A percentile compares a stretch with the other conserved stretches of the same genome.
phyloP scores from a whole-genome alignment of 495 filamentous ascomycete genomes.

The Oidiodendron maius region DNA sequence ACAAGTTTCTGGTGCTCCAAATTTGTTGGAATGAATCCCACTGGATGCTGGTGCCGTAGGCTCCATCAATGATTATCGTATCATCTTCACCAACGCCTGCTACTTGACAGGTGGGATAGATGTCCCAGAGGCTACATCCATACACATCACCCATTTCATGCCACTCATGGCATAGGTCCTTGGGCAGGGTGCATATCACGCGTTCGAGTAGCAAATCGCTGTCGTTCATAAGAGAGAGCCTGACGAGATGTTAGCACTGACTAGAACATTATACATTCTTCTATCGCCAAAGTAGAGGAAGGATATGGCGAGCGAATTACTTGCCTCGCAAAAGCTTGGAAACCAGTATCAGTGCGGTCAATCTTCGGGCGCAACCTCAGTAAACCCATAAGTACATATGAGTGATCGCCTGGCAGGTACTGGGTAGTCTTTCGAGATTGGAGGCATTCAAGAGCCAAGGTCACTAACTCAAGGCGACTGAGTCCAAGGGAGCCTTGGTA shows the following conservation, averaged over 20 bases:
- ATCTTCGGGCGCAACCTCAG: no score
- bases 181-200: slow-evolving; percentile 31
- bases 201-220: slow-evolving; percentile 38
- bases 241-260: no score
- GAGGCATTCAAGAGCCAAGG: slow-evolving; percentile 16
- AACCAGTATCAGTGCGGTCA: no score
- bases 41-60: slow-evolving; percentile 21
- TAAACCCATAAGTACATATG: no score
- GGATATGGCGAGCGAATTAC: no score
- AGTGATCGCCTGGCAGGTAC: no score
- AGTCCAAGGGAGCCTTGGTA: slow-evolving; percentile 31
- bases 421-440: neutral
- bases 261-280: no score
- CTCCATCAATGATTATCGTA: slow-evolving; percentile 35
- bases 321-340: no score
- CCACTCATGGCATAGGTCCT: slow-evolving; percentile 28
- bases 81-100: slow-evolving; percentile 33
- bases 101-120: slow-evolving; percentile 32
- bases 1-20: neutral
- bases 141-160: slow-evolving; percentile 3
- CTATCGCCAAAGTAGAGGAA: no score
- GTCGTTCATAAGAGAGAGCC: slow-evolving; percentile 37
- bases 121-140: slow-evolving; percentile 36
- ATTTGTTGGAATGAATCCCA: slow-evolving; percentile 16
- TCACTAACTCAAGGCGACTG: slow-evolving; percentile 30